Evolutionary conservation across 1,139 yeast genomes (phyloP).

Genomic region (Geotrichum klebahnii): DNA sequence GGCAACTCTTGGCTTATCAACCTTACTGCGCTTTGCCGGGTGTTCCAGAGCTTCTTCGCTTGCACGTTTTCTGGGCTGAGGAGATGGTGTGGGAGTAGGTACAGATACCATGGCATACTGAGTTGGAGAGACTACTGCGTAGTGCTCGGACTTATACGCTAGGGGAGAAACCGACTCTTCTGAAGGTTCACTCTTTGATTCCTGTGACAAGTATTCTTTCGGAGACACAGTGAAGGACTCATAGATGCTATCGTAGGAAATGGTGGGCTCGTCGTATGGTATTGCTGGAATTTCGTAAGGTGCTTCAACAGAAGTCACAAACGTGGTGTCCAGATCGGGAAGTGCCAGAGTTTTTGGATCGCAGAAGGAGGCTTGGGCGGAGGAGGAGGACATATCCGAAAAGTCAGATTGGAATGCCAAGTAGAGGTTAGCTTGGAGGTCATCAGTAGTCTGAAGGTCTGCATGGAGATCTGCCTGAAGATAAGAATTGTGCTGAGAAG

Average conservation of each 20-base stretch:
- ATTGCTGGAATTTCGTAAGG: neutral
- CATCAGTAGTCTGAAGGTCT: no score
- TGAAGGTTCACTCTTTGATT: no score
- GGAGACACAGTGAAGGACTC: neutral
- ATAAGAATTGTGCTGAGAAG: no score
- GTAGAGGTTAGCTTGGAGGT: neutral
- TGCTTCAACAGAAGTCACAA: no score
- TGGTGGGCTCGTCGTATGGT: neutral
- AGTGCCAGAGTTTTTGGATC: constrained; percentile 29
- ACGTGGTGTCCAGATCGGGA: constrained; percentile 17
- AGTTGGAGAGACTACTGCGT: no score
- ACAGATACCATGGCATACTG: constrained; percentile 3
- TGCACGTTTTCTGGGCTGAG: constrained; percentile 9
- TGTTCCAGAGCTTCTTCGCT: constrained; percentile 3
- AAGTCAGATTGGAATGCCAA: neutral
- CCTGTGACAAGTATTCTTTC: no score
- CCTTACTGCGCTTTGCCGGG: no score
- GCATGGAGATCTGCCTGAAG: no score
- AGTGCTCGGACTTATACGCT: no score
- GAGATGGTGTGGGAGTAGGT: constrained; percentile 13
- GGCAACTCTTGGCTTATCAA: no score
- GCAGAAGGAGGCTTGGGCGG: constrained; percentile 23
- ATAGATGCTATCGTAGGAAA: no score
- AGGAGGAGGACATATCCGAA: constrained; percentile 10
- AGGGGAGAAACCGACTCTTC: no score